Evolutionary conservation across 306 rosid genomes (phyloP), one percentile per base, ranked within the genome.

Genomic region (Quercus rubra): DNA sequence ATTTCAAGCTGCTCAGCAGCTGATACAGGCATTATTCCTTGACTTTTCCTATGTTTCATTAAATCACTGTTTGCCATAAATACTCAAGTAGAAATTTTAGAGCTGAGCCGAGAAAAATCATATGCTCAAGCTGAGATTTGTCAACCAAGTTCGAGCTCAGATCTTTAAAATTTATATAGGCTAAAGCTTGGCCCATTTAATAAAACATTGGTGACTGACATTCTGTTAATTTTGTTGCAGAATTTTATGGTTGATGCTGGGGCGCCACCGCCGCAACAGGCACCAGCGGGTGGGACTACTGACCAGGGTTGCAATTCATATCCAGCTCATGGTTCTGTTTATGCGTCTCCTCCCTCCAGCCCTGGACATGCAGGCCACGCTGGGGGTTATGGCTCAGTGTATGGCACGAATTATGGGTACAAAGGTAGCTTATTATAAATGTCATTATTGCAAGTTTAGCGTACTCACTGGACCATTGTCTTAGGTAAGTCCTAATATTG

Each of bases 171-270:
- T 10, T 2, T 12, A 38, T 49, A 49, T 12, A 49, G 15, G 33
- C 35, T 27, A n/a, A 64, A 14, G 70, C 3, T 30, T 64, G 46
- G 9, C 21, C 31, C 41, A 28, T 63, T 63, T 23, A 28, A 15
- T 27, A 63, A 62, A 27, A 52, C 25, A 66, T 11, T 1, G 27
- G 55, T 73, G 61, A 59, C 25, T 61, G 3, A 30, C 70, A 30
- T 69, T 70, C 71, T 79, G 49, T 18, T 83, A 72, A 62, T 14
- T 17, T 33, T 68, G 77, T 73, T 79, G 82, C 98, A 96, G 99
- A 96, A 93, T 87, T 96, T 96, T 81, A 96, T 93, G 96, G 99
- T 90, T 4, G 97, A 91, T 73, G 98, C 98, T 55, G 97, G 89
- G 10, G 92, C 89, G 55, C 83, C 86, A 38, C 76, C 89, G 51